Percentiles rank a stretch among this genome's conserved stretches.
These are phyloP conservation scores for Fusarium sublunatum DNA, from an alignment of 2,329 filamentous ascomycete genomes.

Conservation along the genomic window DNA sequence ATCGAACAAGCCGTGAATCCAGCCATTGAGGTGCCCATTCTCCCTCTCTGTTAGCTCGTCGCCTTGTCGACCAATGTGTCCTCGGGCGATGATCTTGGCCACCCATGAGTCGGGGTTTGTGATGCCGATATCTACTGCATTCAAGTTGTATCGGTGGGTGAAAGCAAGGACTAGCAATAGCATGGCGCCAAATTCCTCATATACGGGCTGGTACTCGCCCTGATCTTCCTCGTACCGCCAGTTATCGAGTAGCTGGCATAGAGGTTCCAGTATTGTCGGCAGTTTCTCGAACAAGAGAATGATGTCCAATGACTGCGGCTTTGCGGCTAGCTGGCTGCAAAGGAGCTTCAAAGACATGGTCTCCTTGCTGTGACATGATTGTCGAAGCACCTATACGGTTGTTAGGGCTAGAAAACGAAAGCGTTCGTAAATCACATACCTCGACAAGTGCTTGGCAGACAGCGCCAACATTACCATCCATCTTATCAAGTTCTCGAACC, in stretches of 20 bases:
- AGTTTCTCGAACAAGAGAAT: conserved; percentile 80
- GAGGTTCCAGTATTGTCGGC: conserved; percentile 74
- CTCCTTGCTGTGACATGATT: conserved; percentile 77
- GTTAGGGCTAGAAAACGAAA: neutral
- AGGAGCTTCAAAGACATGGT: conserved; percentile 83
- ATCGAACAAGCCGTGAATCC: conserved; percentile 83
- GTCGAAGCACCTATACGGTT: conserved; percentile 68
- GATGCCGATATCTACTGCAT: conserved; percentile 71
- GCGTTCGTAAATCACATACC: conserved; percentile 54
- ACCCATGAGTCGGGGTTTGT: conserved; percentile 73
- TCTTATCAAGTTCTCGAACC: conserved; percentile 84
- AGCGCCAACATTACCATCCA: conserved; percentile 91
- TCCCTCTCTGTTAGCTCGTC: conserved; percentile 74
- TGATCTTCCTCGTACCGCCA: conserved; percentile 88
- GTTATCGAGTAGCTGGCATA: conserved; percentile 80
- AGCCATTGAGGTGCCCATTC: conserved; percentile 73
- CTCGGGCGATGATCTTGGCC: conserved; percentile 70
- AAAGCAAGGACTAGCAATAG: conserved; percentile 79
- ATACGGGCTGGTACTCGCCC: conserved; percentile 84
- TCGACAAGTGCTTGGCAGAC: conserved; percentile 82
- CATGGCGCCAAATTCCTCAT: conserved; percentile 86
- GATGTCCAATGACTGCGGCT: conserved; percentile 77
- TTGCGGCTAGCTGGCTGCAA: conserved; percentile 78
- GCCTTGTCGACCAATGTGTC: conserved; percentile 66
- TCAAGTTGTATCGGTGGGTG: conserved; percentile 78